Percentiles rank a stretch among this genome's conserved stretches.
Evolutionary conservation across 352 stramenopile genomes (phyloP).

Genomic region (Proteromonas lacertae): DNA sequence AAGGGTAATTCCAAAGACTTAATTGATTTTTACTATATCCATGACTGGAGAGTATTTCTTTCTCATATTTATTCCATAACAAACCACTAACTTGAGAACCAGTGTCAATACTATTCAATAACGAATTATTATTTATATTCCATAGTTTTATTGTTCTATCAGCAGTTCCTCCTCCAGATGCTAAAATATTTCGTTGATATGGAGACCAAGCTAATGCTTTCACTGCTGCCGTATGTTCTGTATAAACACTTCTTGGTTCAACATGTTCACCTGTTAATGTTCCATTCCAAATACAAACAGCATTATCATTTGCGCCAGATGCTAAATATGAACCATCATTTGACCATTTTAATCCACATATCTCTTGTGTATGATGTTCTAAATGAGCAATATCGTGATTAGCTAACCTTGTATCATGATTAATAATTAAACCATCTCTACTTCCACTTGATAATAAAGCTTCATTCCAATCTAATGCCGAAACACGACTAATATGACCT

Average conservation of each 20-base stretch:
- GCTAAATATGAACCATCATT: slow-evolving; percentile 68
- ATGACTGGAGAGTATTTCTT: slow-evolving; percentile 75
- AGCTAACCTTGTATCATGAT: slow-evolving; percentile 49
- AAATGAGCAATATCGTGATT: slow-evolving; percentile 53
- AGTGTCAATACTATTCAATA: slow-evolving; percentile 80
- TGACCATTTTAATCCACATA: slow-evolving; percentile 83
- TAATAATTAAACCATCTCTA: slow-evolving; percentile 63
- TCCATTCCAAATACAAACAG: slow-evolving; percentile 67
- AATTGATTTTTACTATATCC: slow-evolving; percentile 88
- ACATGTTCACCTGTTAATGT: slow-evolving; percentile 10
- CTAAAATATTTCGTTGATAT: slow-evolving; percentile 77
- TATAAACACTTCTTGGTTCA: slow-evolving; percentile 32
- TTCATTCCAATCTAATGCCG: slow-evolving; percentile 76
- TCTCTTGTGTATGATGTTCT: slow-evolving; percentile 69
- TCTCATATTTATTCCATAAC: slow-evolving; percentile 23
- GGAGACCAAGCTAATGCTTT: slow-evolving; percentile 95
- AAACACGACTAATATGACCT: slow-evolving; percentile 65
- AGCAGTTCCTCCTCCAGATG: slow-evolving; percentile 74
- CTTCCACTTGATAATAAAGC: slow-evolving; percentile 58
- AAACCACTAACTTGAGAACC: slow-evolving; percentile 85
- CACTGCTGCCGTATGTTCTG: slow-evolving; percentile 67
- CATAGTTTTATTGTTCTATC: slow-evolving; percentile 97
- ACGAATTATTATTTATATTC: slow-evolving; percentile 46
- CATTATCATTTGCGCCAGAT: slow-evolving; percentile 88
- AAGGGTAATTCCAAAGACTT: slow-evolving; percentile 92